Base-by-base conservation (phyloP, 2,329 filamentous ascomycete species). In the Ophiosphaerella narmari region DNA sequence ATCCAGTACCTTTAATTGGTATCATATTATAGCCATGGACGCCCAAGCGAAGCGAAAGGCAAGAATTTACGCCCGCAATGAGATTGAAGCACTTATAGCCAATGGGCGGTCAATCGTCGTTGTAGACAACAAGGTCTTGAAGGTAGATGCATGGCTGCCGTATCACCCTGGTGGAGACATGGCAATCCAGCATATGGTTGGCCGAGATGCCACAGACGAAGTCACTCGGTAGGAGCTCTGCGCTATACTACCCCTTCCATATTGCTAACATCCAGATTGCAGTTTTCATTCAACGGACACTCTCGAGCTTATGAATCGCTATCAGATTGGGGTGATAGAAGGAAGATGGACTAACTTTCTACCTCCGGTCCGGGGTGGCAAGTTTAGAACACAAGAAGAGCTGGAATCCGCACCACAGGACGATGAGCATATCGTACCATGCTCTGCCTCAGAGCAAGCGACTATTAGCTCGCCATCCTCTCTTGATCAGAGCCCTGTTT, bases 101-200 rank as follows among this genome's bases (percentile, higher is more conserved):
- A 85, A 89, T 49, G 93, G 91, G 4, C 83, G 84, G 50, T 84
- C 85, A 57, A 83, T 99, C 48, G 82, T 97, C 54, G 91, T 99
- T 45, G 80, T 94, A 52, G 85, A 96, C 62, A 82, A 85, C 52
- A 84, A 86, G 64, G 91, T 97, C 8, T 75, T 97, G 60, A 96
- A 91, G 76, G 86, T 91, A 29, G 93, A 97, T 73, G 82, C 87
- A 34, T 99, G 91, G 90, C 77, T 95, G 44, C 85, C 85, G 45
- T 97, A 89, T 67, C 94, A 97, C 67, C 94, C 94, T 11, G 94
- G 94, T 49, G 94, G 94, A 62, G 87, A 93, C 65, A 94, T 91
- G 75, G 84, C 93, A 46, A 95, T 99, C 58, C 79, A 85, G 70
- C 94, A 99, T 70, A 94, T 97, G 91, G 84, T 97, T 53, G 91